phyloP scores from a whole-genome alignment of 176 grass and related monocot species.

The Tillandsia fasciculata region DNA sequence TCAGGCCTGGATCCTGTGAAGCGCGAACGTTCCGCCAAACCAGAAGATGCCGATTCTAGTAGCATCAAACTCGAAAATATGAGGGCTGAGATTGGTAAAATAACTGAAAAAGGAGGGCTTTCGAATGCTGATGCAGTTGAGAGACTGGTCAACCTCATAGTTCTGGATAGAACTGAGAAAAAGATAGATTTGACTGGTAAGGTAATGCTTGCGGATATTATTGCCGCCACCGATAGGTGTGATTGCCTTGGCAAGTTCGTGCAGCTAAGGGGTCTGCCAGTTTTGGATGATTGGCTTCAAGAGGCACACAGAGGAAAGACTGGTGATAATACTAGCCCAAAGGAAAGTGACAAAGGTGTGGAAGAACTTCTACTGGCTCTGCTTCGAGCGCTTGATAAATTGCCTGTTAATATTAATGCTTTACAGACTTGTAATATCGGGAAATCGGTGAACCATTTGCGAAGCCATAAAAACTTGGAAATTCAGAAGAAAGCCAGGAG shows the following conservation, averaged over 20 bases:
- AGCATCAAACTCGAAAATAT: conserved; percentile 42
- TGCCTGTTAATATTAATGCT: conserved; percentile 84
- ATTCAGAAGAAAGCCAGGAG: conserved; percentile 87
- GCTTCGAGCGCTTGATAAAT: conserved; percentile 73
- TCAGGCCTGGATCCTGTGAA: conserved; percentile 34
- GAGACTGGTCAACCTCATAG: conserved; percentile 66
- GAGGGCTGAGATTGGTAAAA: conserved; percentile 50
- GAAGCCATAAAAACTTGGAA: conserved; percentile 72
- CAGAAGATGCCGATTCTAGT: conserved; percentile 36
- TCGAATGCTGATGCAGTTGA: conserved; percentile 58
- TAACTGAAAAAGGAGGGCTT: conserved; percentile 68
- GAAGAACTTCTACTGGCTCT: conserved; percentile 68
- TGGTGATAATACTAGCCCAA: conserved; percentile 54
- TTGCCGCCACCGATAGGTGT: conserved; percentile 54
- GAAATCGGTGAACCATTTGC: conserved; percentile 86
- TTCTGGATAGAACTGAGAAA: conserved; percentile 56
- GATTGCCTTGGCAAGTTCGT: conserved; percentile 71
- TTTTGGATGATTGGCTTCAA: conserved; percentile 86
- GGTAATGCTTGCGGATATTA: conserved; percentile 61
- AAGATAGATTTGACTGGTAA: conserved; percentile 58
- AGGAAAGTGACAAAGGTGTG: conserved; percentile 50
- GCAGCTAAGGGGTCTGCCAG: conserved; percentile 63
- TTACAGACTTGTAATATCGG: conserved; percentile 84
- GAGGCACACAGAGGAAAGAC: conserved; percentile 56
- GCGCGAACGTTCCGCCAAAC: conserved; percentile 26